Base-by-base conservation (phyloP, 2,329 filamentous ascomycete genomes). In the Colletotrichum echinochloae region DNA sequence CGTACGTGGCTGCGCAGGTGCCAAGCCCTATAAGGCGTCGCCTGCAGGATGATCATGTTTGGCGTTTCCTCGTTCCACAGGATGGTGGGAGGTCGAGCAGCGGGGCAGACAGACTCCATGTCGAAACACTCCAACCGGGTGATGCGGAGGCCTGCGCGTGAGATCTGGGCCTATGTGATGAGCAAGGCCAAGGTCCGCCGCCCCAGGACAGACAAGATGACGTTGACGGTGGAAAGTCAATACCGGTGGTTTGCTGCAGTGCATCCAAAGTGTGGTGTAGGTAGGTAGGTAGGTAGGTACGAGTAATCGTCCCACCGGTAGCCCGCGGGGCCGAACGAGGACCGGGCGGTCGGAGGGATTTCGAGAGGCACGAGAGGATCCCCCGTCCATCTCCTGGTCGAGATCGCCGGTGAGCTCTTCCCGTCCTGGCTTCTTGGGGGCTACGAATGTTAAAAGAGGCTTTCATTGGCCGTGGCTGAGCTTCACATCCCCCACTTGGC, bases 341-440 rank as follows among this genome's bases (percentile, higher is more conserved):
- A 14, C 20, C 5, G 54, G 54, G 46, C 20, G 28, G 44, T 26
- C 18, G 20, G 55, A 35, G 16, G 37, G 23, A 51, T 26, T 26
- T 30, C 20, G 16, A 35, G 37, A 39, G 48, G 39, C 18, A n/a
- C 20, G 16, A 35, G 37, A 39, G 48, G 39, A 30, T 8, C 7
- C 5, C n/a, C 30, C 48, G 30, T n/a, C n/a, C 26, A 11, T 11
- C 37, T 54, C 54, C 46, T 54, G 16, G 26, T 48, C 44, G 16
- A 65, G 52, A 65, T 68, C 54, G 41, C 54, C 60, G 60, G 60
- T n/a, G 44, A 64, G 65, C n/a, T 37, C 56, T 60, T 62, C 57
- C 59, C 52, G 9, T n/a, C 57, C 39, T 23, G 63, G 26, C 35
- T 9, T 49, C 46, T 44, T 18, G 8, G 46, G 46, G n/a, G n/a